phyloP scores from a whole-genome alignment of 768 basidiomycete genomes.

The Pisolithus tinctorius region DNA sequence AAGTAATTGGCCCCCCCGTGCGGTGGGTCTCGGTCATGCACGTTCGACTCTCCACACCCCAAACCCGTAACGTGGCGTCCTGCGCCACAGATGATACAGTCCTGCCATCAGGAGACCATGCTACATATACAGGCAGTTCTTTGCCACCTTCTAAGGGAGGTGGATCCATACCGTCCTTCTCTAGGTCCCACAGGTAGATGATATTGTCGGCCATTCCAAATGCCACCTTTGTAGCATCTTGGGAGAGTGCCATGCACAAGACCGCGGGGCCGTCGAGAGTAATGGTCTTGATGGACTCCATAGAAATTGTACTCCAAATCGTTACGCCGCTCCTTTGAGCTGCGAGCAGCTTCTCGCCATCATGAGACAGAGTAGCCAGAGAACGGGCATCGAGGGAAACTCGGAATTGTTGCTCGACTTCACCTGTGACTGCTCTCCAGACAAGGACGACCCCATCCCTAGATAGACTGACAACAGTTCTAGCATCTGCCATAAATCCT shows the following conservation, averaged over 20 bases:
- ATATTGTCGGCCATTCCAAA: conserved; percentile 11
- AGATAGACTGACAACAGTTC: too few species aligned
- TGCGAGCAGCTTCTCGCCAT: not conserved
- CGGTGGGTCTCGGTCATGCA: not conserved
- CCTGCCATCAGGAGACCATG: conserved; percentile 5
- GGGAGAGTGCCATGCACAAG: conserved; percentile 5
- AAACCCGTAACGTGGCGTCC: not conserved
- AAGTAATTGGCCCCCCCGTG: not conserved
- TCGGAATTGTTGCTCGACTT: too few species aligned
- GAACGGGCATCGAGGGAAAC: too few species aligned
- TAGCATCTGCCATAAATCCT: too few species aligned
- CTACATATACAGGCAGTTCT: conserved; percentile 1
- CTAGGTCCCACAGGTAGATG: conserved; percentile 7
- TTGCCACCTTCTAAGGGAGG: conserved; percentile 1
- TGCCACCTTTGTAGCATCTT: not conserved
- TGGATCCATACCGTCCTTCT: not conserved
- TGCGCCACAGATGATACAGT: not conserved
- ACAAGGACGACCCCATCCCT: too few species aligned
- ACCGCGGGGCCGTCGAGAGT: not conserved
- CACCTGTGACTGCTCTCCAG: too few species aligned
- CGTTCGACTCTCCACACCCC: not conserved
- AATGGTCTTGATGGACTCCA: not conserved
- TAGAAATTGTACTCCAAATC: not conserved
- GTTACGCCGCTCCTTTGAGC: not conserved
- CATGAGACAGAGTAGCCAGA: too few species aligned